Evolutionary conservation across 345 rosid species (phyloP).

Genomic region (Salix brachista): DNA sequence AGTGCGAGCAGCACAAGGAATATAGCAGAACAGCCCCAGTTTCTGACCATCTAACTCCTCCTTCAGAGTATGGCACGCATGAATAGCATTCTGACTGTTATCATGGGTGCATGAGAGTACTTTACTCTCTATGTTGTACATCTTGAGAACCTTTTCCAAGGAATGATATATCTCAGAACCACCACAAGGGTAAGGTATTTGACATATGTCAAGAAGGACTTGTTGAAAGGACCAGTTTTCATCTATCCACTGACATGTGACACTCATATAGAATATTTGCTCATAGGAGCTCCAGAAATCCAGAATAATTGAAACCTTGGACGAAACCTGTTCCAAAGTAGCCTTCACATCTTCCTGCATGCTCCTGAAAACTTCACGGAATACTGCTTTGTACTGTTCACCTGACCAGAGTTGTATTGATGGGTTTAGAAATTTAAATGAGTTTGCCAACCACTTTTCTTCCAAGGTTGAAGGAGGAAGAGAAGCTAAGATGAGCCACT

Average conservation of each 20-base stretch:
- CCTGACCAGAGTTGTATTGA: constrained; percentile 71
- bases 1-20: constrained; percentile 89
- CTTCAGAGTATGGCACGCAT: constrained; percentile 74
- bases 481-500: constrained; percentile 75
- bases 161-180: constrained; percentile 60
- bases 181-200: constrained; percentile 70
- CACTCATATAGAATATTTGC: constrained; percentile 68
- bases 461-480: constrained; percentile 83
- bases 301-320: constrained; percentile 67
- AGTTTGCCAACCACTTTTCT: constrained; percentile 74
- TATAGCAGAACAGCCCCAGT: constrained; percentile 71
- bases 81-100: constrained; percentile 71
- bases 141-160: constrained; percentile 58
- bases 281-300: constrained; percentile 86
- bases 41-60: constrained; percentile 71
- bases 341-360: constrained; percentile 78
- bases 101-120: constrained; percentile 85
- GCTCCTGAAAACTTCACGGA: constrained; percentile 78
- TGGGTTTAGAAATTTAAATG: constrained; percentile 78
- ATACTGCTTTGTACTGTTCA: constrained; percentile 56
- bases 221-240: constrained; percentile 69
- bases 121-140: constrained; percentile 63
- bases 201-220: constrained; percentile 72
- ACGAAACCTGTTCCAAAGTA: constrained; percentile 61
- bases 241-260: constrained; percentile 86